phyloP scores from a whole-genome alignment of 192 early-diverging fungal genomes.

The Podila horticola region DNA sequence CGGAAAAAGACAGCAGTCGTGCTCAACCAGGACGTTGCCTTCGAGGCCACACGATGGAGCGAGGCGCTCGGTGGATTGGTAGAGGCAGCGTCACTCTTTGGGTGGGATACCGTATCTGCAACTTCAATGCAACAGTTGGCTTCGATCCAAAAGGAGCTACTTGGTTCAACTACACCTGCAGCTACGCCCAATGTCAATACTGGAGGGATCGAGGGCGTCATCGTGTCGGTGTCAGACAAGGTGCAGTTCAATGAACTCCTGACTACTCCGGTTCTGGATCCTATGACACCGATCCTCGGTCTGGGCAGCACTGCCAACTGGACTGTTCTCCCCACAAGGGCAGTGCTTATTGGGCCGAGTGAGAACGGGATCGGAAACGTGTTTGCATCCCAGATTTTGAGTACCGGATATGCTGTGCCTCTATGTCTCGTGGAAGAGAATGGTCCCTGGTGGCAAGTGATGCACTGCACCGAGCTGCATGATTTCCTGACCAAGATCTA shows the following conservation, averaged over 20 bases:
- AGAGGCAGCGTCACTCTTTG: slow-evolving; percentile 25
- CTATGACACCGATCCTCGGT: slow-evolving; percentile 16
- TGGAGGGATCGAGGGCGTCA: slow-evolving; percentile 25
- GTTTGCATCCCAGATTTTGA: slow-evolving; percentile 24
- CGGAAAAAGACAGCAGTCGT: slow-evolving; percentile 27
- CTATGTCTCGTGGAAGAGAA: slow-evolving; percentile 38
- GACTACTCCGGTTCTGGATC: slow-evolving; percentile 3
- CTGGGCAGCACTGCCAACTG: slow-evolving; percentile 24
- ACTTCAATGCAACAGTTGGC: slow-evolving; percentile 24
- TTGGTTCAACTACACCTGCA: background rate
- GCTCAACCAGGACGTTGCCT: slow-evolving; percentile 20
- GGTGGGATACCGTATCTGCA: slow-evolving; percentile 34
- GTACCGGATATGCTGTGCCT: slow-evolving; percentile 21
- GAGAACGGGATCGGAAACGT: slow-evolving; percentile 11
- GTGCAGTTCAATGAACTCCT: slow-evolving; percentile 14
- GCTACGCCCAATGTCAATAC: slow-evolving; percentile 5
- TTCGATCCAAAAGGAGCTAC: slow-evolving; percentile 1
- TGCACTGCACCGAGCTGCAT: slow-evolving; percentile 24
- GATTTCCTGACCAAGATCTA: slow-evolving; percentile 17
- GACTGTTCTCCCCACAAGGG: slow-evolving; percentile 10
- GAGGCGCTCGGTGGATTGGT: slow-evolving; percentile 39
- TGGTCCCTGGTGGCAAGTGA: slow-evolving; percentile 39
- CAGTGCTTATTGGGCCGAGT: slow-evolving; percentile 29
- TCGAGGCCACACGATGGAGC: slow-evolving; percentile 35
- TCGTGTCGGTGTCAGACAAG: slow-evolving; percentile 33